phyloP scores from a whole-genome alignment of 2,329 filamentous ascomycete species.

The Monilinia fructigena region DNA sequence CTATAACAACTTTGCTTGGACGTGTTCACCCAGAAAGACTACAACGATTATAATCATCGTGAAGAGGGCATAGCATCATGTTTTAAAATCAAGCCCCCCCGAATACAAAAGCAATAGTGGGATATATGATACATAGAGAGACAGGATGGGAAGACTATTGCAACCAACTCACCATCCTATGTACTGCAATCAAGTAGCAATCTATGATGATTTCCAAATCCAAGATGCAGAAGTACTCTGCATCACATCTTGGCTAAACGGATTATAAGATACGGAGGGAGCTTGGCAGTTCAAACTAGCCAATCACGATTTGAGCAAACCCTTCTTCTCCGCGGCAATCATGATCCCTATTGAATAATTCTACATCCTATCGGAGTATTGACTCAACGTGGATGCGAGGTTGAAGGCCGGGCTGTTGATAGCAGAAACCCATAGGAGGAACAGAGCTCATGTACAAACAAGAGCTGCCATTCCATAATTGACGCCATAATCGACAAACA shows the following conservation, averaged over 20 bases:
- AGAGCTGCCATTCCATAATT: too few species aligned
- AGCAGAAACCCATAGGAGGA: too few species aligned
- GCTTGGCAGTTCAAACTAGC: neutral
- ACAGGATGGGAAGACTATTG: neutral
- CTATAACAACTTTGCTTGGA: neutral
- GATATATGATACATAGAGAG: neutral
- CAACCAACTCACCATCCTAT: neutral
- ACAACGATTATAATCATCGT: neutral
- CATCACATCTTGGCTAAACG: neutral
- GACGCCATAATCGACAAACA: too few species aligned
- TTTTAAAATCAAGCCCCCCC: neutral
- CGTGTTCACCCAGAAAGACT: neutral
- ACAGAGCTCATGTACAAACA: too few species aligned
- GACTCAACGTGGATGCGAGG: too few species aligned
- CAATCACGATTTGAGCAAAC: neutral
- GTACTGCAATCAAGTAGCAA: neutral
- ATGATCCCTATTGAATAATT: neutral
- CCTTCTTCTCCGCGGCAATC: neutral
- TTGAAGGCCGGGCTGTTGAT: too few species aligned
- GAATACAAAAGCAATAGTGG: neutral
- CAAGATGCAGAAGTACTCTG: neutral
- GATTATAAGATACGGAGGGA: conserved; percentile 3
- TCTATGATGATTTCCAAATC: neutral
- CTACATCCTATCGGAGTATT: neutral
- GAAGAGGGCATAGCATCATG: neutral